phyloP scores from a whole-genome alignment of 192 early-diverging fungal genomes.

The Entomortierella lignicola region DNA sequence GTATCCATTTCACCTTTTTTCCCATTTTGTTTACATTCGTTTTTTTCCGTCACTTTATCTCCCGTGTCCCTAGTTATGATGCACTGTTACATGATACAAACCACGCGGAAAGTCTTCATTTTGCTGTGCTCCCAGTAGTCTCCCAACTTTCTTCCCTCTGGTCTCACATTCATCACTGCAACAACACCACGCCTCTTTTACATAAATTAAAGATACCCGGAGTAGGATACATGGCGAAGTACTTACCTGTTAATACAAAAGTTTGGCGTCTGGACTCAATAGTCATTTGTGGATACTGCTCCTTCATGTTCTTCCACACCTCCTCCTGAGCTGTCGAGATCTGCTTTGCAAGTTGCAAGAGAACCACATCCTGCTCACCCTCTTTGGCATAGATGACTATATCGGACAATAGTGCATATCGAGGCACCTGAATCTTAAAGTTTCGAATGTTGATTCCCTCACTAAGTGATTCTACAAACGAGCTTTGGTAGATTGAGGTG shows the following conservation, averaged over 20 bases:
- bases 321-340: slow-evolving; percentile 57
- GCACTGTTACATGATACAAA: slow-evolving; percentile 2
- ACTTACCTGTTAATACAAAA: slow-evolving; percentile 60
- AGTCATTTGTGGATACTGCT: slow-evolving; percentile 33
- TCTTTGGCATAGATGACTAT: slow-evolving; percentile 60
- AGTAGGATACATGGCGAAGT: too few relatives aligned
- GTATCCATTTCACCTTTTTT: not conserved
- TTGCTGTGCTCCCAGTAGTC: slow-evolving; percentile 3
- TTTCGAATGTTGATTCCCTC: slow-evolving; percentile 66
- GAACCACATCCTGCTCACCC: slow-evolving; percentile 30
- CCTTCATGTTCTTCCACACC: slow-evolving; percentile 40
- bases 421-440: slow-evolving; percentile 63
- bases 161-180: not conserved
- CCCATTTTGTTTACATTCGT: slow-evolving; percentile 17
- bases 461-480: slow-evolving; percentile 40
- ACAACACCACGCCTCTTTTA: not conserved
- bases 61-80: not conserved
- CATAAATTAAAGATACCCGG: too few relatives aligned
- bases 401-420: slow-evolving; percentile 63
- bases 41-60: slow-evolving; percentile 7
- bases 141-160: not conserved
- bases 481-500: not conserved
- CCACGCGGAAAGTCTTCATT: not conserved
- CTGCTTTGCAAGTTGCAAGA: slow-evolving; percentile 54
- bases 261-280: slow-evolving; percentile 49